Percentiles rank a stretch among this genome's conserved stretches.
Evolutionary conservation across 2,329 filamentous ascomycete species (phyloP).

Genomic region (Cercospora nicotianae): DNA sequence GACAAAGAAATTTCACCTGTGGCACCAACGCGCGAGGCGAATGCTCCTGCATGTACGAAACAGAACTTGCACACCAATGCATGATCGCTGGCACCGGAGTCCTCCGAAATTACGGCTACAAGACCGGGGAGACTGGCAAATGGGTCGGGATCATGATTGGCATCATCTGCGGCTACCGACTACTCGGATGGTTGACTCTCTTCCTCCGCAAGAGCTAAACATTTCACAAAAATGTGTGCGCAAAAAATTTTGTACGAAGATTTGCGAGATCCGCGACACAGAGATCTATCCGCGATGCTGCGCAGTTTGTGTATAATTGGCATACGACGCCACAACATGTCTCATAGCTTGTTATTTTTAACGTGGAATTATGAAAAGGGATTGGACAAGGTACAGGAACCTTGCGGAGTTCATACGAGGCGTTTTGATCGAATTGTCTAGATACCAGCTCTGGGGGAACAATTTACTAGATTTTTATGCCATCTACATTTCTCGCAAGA

Average conservation of each 20-base stretch:
- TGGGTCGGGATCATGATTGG: conserved; percentile 76
- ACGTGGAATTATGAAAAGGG: background rate
- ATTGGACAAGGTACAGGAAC: background rate
- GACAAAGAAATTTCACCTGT: conserved; percentile 63
- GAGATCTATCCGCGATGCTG: background rate
- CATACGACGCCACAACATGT: background rate
- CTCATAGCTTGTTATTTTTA: background rate
- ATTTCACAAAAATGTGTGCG: background rate
- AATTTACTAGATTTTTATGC: background rate
- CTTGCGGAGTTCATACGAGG: background rate
- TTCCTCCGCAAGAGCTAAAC: conserved; percentile 38
- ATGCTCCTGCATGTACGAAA: conserved; percentile 72
- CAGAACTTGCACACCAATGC: conserved; percentile 62
- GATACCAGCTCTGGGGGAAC: background rate
- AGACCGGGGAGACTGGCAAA: conserved; percentile 60
- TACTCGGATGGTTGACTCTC: conserved; percentile 67
- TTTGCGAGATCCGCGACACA: background rate
- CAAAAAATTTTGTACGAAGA: background rate
- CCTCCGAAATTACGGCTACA: conserved; percentile 68
- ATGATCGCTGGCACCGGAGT: conserved; percentile 71
- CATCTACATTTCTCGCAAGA: background rate
- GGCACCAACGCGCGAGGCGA: conserved; percentile 40
- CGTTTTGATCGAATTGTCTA: background rate
- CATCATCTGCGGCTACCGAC: conserved; percentile 71
- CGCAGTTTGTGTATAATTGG: background rate